Conservation (phyloP, 805 yeast species). For the Helenozyma baotianmanensis region DNA sequence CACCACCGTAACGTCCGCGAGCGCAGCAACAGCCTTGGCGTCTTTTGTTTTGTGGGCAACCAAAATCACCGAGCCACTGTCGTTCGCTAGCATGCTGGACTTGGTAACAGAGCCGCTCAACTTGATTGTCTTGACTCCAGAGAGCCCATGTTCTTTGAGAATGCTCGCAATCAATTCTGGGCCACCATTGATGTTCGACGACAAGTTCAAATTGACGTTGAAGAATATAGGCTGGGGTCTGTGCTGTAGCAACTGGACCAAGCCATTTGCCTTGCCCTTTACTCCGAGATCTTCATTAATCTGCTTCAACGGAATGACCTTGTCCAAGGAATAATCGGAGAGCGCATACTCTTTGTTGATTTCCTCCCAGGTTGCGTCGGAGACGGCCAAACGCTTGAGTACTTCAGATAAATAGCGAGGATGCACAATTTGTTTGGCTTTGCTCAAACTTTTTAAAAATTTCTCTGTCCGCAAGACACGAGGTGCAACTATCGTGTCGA, state of each 20-base stretch:
- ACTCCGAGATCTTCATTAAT: slow-evolving; percentile 27
- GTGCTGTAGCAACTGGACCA: slow-evolving; percentile 7
- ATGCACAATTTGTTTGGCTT: slow-evolving; percentile 48
- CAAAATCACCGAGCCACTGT: slow-evolving; percentile 16
- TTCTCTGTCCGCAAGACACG: slow-evolving; percentile 81
- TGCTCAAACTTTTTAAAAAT: slow-evolving; percentile 66
- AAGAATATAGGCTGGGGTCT: slow-evolving; percentile 35
- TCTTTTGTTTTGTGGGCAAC: slow-evolving; percentile 37
- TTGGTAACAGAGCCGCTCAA: slow-evolving; percentile 15
- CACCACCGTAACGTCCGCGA: slow-evolving; percentile 30
- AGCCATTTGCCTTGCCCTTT: slow-evolving; percentile 9
- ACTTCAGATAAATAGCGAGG: slow-evolving; percentile 40
- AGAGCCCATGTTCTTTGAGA: slow-evolving; percentile 57
- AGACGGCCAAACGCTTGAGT: slow-evolving; percentile 27
- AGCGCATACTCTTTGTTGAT: slow-evolving; percentile 20
- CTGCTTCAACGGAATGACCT: slow-evolving; percentile 25
- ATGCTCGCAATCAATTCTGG: slow-evolving; percentile 51
- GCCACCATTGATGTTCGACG: slow-evolving; percentile 60
- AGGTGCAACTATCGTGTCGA: slow-evolving; percentile 68
- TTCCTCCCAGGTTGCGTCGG: slow-evolving; percentile 10
- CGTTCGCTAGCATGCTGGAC: slow-evolving; percentile 12
- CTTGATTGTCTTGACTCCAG: slow-evolving; percentile 20
- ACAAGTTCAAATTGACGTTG: slow-evolving; percentile 48
- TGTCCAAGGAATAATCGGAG: slow-evolving; percentile 33
- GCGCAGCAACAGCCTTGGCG: slow-evolving; percentile 4